These are phyloP conservation scores for Pseudogymnoascus sp. DNA, from an alignment of 2,329 filamentous ascomycete genomes.

Conservation along the genomic window DNA sequence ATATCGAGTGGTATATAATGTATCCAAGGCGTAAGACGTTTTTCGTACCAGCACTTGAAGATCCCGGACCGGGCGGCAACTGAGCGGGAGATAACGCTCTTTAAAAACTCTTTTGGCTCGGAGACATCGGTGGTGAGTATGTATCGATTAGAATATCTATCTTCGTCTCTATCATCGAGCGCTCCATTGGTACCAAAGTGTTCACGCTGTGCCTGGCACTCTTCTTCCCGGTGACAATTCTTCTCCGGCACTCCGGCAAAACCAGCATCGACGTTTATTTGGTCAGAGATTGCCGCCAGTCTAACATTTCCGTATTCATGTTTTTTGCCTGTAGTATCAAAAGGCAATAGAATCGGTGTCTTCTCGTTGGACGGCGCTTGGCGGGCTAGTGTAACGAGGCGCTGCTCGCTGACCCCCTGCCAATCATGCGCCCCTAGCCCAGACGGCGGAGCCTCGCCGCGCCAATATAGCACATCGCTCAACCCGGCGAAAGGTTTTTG, in stretches of 20 bases:
- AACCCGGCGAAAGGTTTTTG: constrained; percentile 30
- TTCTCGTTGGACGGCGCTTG: constrained; percentile 32
- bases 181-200: constrained; percentile 22
- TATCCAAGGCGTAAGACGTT: constrained; percentile 50
- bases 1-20: constrained; percentile 57
- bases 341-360: constrained; percentile 17
- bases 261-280: constrained; percentile 27
- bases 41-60: constrained; percentile 58
- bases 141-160: constrained; percentile 38
- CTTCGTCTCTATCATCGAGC: constrained; percentile 30
- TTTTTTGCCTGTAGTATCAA: constrained; percentile 27
- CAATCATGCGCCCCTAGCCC: constrained; percentile 45
- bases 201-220: constrained; percentile 27
- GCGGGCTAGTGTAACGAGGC: constrained; percentile 49
- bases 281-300: constrained; percentile 28
- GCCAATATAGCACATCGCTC: constrained; percentile 44
- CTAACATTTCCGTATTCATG: constrained; percentile 34
- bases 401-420: constrained; percentile 51
- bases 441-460: constrained; percentile 38
- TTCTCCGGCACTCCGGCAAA: constrained; percentile 29
- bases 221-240: constrained; percentile 24
- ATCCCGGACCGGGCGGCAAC: constrained; percentile 52
- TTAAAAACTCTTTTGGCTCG: constrained; percentile 41
- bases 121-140: constrained; percentile 50
- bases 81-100: constrained; percentile 43